Evolutionary conservation across 257 asterid genomes (phyloP), one percentile per base, ranked within the genome.

Genomic region (Lycium barbarum): DNA sequence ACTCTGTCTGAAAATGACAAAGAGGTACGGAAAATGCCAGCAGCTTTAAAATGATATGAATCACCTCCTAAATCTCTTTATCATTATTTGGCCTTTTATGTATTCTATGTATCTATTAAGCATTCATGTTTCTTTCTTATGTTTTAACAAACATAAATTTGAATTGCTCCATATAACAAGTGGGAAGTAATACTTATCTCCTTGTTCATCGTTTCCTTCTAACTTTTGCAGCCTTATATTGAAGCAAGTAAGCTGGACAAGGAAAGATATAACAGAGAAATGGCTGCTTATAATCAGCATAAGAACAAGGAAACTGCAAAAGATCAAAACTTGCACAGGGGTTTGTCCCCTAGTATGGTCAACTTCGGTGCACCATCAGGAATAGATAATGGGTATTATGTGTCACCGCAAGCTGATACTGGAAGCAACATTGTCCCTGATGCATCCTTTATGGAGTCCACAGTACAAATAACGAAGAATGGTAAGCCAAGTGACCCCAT

Each of bases 161-260:
- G 14, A 38, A 68, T 35, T 7, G 82, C 63, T 76, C 43, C 40
- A 76, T 76, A 63, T 76, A 51, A 14, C 82, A 13, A 26, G 63
- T 14, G 22, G 63, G 3, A 53, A 35, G 83, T 71, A 54, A 38
- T 35, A 55, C 57, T 35, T 74, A 20, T 1, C 8, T 49, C 61
- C 53, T 59, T 80, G 74, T 78, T 45, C 51, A 49, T 65, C 22
- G 14, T 35, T 81, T 62, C 63, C 61, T 45, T 6, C 40, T 47
- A 61, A 45, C 53, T 43, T 85, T 53, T 81, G 78, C 93, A 94
- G 98, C 94, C 95, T 11, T 94, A 87, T 76, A 20, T 88, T 0
- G 97, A 93, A 80, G 97, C 94, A 38, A 85, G 93, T 84, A 88
- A 85, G 86, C 85, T 84, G 88, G 98, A 94, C 90, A 91, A 80